Base-by-base conservation (phyloP, 2,329 filamentous ascomycete species). In the Metarhizium rileyi region DNA sequence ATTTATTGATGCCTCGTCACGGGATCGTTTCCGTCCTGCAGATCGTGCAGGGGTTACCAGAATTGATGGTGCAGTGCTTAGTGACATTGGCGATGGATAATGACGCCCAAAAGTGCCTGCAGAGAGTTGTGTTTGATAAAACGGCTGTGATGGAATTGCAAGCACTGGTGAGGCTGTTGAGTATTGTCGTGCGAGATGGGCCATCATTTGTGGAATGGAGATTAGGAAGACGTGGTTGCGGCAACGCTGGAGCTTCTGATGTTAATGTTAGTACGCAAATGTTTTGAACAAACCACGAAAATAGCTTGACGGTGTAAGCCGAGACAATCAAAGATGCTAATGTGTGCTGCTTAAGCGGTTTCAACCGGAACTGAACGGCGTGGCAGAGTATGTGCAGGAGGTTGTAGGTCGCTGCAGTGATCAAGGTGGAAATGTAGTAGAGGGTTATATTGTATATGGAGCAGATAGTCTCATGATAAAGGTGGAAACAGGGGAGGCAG, bases 1-100 rank as follows among this genome's bases (percentile, higher is more conserved):
- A 58, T 87, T 86, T 55, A 76, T 70, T 25, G 76, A 74, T 50
- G 86, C 84, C 65, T 90, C 86, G 60, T 87, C 83, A 62, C 86
- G 78, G 54, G 84, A 87, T 57, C 86, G 83, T 70, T 90, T 90
- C 63, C 84, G 82, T 56, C 86, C 83, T 51, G 60, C 56, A 25
- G 55, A 38, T 48, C 44, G 40, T 10, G 33, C 52, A n/a, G 57
- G 50, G 40, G 53, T 46, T 27, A 59, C 57, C 18, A 50, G 70
- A 66, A 68, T 52, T 27, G 57, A 54, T 28, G 57, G 42, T 46
- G 52, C 51, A 43, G 56, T 44, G 49, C 54, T 56, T 52, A 61
- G 62, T 22, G 55, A 51, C 53, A 56, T 58, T 51, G 57, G 53
- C 44, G 56, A 49, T 49, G 57, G 45, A 38, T 60, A 53, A 28